Conservation (phyloP, 2,329 filamentous ascomycete species). For the Torrubiella hemipterigena region DNA sequence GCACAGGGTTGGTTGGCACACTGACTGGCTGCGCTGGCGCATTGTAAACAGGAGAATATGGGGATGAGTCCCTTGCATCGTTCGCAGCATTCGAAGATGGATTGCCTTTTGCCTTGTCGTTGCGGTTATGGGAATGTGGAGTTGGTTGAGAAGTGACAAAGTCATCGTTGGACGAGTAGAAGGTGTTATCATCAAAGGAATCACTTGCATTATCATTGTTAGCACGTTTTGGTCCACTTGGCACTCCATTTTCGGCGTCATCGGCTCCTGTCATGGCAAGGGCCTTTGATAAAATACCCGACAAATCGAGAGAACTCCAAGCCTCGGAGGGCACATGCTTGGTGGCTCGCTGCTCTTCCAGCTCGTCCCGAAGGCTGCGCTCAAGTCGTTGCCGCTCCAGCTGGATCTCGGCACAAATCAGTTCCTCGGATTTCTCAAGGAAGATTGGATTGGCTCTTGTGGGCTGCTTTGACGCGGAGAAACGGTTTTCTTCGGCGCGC, state of each 20-base stretch:
- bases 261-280: slow-evolving; percentile 57
- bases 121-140: no score
- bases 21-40: no score
- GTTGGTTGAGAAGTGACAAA: no score
- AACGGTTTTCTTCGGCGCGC: no score
- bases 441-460: slow-evolving; percentile 62
- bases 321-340: slow-evolving; percentile 37
- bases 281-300: slow-evolving; percentile 61
- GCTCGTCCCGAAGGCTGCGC: slow-evolving; percentile 61
- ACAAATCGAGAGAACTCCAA: slow-evolving; percentile 56
- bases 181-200: slow-evolving; percentile 86
- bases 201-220: slow-evolving; percentile 57
- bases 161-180: slow-evolving; percentile 96
- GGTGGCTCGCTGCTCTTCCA: slow-evolving; percentile 46
- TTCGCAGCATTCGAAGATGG: no score
- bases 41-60: no score
- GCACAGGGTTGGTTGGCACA: no score
- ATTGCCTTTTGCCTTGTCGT: no score
- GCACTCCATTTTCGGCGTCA: slow-evolving; percentile 47
- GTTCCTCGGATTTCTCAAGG: slow-evolving; percentile 73
- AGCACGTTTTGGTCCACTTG: slow-evolving; percentile 35
- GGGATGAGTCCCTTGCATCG: no score
- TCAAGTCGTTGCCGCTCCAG: slow-evolving; percentile 75
- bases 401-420: slow-evolving; percentile 71
- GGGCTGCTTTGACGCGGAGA: no score